These are phyloP conservation scores for Pseudozyma sp. DNA, from an alignment of 1,284 basidiomycete genomes.

Conservation along the genomic window DNA sequence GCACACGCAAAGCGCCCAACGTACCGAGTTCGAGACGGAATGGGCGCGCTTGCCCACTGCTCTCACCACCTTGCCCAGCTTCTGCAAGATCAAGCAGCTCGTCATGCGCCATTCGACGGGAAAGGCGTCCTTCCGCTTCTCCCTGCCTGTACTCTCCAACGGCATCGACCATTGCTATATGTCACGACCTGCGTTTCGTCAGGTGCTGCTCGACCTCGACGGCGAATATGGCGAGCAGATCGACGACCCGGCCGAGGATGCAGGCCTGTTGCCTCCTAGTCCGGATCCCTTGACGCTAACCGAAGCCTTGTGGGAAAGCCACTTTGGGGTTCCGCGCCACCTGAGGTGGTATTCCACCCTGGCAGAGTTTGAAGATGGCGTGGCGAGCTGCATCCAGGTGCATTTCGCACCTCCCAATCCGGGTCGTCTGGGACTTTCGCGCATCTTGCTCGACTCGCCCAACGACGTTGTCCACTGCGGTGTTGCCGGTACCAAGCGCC, in stretches of 20 bases:
- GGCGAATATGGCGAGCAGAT: slow-evolving; percentile 2
- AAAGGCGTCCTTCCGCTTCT: slow-evolving; percentile 10
- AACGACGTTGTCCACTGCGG: slow-evolving; percentile 20
- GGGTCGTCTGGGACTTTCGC: slow-evolving; percentile 3
- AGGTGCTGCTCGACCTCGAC: slow-evolving; percentile 27
- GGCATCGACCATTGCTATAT: slow-evolving; percentile 35
- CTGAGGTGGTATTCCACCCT: slow-evolving; percentile 16
- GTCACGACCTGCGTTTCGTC: slow-evolving; percentile 22
- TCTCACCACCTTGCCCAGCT: slow-evolving; percentile 21
- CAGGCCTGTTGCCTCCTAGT: slow-evolving; percentile 5
- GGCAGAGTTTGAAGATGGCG: slow-evolving; percentile 2
- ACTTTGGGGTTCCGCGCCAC: slow-evolving; percentile 23
- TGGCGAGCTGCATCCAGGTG: slow-evolving; percentile 8
- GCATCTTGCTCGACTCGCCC: slow-evolving; percentile 5
- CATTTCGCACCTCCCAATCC: slow-evolving; percentile 8
- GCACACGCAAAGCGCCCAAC: background rate
- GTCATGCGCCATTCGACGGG: slow-evolving; percentile 21
- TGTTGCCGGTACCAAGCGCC: slow-evolving; percentile 22
- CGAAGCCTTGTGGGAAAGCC: slow-evolving; percentile 33
- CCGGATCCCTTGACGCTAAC: slow-evolving; percentile 9
- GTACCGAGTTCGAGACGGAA: slow-evolving; percentile 24
- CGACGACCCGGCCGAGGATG: slow-evolving; percentile 8
- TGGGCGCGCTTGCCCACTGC: slow-evolving; percentile 33
- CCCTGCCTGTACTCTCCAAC: slow-evolving; percentile 15
- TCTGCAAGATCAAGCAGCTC: slow-evolving; percentile 17